phyloP scores from a whole-genome alignment of 1,139 yeast species.

The Hemisphaericaspora lyxosophila region DNA sequence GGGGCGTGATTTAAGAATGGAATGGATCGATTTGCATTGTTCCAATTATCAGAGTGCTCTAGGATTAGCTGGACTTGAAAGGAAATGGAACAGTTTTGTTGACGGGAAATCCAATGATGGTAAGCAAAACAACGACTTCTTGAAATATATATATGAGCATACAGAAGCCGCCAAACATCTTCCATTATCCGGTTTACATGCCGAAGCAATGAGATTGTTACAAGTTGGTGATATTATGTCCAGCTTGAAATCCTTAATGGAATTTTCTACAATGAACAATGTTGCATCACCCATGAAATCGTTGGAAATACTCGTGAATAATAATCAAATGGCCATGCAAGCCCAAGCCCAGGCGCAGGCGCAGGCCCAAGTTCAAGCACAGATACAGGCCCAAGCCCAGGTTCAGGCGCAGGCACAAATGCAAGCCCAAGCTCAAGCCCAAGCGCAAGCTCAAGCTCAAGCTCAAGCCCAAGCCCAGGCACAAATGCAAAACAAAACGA shows the following conservation, averaged over 20 bases:
- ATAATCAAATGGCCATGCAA: constrained; percentile 20
- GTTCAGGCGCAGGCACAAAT: constrained; percentile 9
- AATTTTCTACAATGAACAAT: constrained; percentile 46
- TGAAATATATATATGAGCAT: constrained; percentile 22
- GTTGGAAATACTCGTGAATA: constrained; percentile 48
- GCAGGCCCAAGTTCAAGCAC: constrained; percentile 11
- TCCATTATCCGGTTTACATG: constrained; percentile 58
- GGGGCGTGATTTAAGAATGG: constrained; percentile 62
- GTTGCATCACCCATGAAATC: constrained; percentile 59
- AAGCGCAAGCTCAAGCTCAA: constrained; percentile 6
- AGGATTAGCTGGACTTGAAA: constrained; percentile 26
- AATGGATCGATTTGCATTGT: constrained; percentile 66
- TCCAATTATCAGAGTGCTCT: constrained; percentile 29
- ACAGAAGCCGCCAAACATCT: constrained; percentile 27
- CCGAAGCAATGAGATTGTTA: constrained; percentile 62
- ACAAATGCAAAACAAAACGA: constrained; percentile 6
- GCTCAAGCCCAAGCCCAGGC: constrained; percentile 5
- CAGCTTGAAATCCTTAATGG: constrained; percentile 62
- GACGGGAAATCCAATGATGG: constrained; percentile 10
- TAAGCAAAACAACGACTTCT: constrained; percentile 25
- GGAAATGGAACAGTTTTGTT: constrained; percentile 19
- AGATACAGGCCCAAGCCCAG: constrained; percentile 8
- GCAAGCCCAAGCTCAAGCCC: constrained; percentile 3
- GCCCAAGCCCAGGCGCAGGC: constrained; percentile 9
- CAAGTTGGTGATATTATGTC: constrained; percentile 80